A percentile compares a stretch with the other conserved stretches of the same genome.
phyloP scores from a whole-genome alignment of 306 rosid genomes.

The Trifolium repens region DNA sequence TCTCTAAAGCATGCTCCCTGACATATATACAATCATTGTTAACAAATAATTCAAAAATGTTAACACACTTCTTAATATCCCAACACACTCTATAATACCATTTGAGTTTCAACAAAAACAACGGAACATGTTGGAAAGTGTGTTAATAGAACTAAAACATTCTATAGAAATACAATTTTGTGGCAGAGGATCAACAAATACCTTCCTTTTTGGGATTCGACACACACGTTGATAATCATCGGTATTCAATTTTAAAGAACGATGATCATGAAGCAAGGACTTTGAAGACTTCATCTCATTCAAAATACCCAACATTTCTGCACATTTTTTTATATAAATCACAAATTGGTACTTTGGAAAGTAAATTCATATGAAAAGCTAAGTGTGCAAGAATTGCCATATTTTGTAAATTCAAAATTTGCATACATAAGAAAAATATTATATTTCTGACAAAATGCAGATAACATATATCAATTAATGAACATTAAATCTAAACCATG shows the following conservation, averaged over 20 bases:
- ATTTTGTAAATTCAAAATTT: neutral
- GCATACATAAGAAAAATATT: neutral
- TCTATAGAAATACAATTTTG: neutral
- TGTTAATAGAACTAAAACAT: too few relatives aligned
- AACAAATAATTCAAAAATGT: neutral
- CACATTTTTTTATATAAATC: neutral
- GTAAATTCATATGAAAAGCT: neutral
- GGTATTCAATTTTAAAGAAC: constrained; percentile 52
- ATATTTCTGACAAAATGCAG: neutral
- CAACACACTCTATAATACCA: too few relatives aligned
- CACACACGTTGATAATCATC: constrained; percentile 81
- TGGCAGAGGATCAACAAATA: constrained; percentile 1
- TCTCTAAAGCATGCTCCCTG: constrained; percentile 86
- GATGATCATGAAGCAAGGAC: constrained; percentile 60
- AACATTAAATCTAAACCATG: neutral
- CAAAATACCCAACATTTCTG: constrained; percentile 51
- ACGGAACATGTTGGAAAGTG: too few relatives aligned
- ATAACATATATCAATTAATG: neutral
- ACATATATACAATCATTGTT: neutral
- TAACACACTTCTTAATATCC: too few relatives aligned
- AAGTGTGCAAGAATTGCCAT: too few relatives aligned
- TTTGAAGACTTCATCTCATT: neutral
- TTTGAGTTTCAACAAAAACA: too few relatives aligned
- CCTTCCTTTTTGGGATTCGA: constrained; percentile 72
- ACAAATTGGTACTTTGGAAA: neutral